Conservation (phyloP, 257 asterid genomes). For the Petunia axillaris region DNA sequence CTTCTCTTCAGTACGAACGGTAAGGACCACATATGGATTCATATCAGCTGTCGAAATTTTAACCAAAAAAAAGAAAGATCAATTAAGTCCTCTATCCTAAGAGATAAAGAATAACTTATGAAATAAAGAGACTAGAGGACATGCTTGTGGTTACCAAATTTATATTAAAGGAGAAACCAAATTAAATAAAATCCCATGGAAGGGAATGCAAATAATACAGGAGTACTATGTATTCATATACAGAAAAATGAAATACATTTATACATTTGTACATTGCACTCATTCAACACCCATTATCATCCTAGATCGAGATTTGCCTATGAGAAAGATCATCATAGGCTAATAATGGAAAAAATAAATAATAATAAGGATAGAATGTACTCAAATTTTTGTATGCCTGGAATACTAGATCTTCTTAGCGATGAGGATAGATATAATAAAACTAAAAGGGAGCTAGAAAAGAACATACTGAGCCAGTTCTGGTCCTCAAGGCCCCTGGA, state of each 20-base stretch:
- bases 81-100: neutral
- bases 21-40: conserved; percentile 9
- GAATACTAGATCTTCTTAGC: neutral
- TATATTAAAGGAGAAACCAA: too few relatives aligned
- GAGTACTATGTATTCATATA: neutral
- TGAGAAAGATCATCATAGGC: too few relatives aligned
- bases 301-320: too few relatives aligned
- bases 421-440: too few relatives aligned
- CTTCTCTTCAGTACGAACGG: neutral
- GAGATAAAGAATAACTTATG: neutral
- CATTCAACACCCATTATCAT: too few relatives aligned
- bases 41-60: conserved; percentile 20
- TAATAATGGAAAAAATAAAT: too few relatives aligned
- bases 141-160: neutral
- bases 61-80: neutral
- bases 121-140: neutral
- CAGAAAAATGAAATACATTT: too few relatives aligned
- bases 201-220: too few relatives aligned
- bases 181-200: too few relatives aligned
- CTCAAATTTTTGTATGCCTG: neutral
- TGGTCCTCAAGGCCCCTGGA: neutral
- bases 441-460: neutral
- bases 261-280: too few relatives aligned
- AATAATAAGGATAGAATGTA: neutral
- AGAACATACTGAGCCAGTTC: neutral